These are phyloP conservation scores for Rhizopogon sp. DNA, from an alignment of 768 basidiomycete species.

Conservation along the genomic window DNA sequence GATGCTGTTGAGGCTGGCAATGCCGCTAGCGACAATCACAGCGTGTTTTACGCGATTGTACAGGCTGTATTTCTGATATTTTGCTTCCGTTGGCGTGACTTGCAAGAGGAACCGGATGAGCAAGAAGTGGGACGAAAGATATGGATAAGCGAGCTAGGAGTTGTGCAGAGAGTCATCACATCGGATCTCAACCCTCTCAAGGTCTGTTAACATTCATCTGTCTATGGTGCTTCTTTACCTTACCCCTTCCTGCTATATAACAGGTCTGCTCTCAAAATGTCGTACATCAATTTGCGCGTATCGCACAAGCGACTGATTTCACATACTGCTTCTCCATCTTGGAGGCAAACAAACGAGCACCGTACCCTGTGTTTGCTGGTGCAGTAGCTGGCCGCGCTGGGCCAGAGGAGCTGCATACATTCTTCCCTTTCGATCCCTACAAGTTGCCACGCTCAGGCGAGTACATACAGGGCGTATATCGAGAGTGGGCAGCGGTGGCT, in stretches of 20 bases:
- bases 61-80: conserved; percentile 96
- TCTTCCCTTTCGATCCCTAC: conserved; percentile 99
- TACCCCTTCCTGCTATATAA: neutral
- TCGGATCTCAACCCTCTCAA: conserved; percentile 88
- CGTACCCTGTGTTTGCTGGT: conserved; percentile 32
- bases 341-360: conserved; percentile 77
- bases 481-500: conserved; percentile 86
- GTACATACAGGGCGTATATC: conserved; percentile 81
- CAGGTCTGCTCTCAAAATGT: conserved; percentile 90
- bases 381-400: conserved; percentile 21
- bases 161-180: conserved; percentile 74
- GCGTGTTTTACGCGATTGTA: conserved; percentile 86
- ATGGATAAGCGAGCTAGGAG: conserved; percentile 81
- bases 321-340: conserved; percentile 93
- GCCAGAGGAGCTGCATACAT: conserved; percentile 77
- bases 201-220: conserved; percentile 35
- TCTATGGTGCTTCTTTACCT: neutral
- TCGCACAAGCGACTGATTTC: conserved; percentile 87
- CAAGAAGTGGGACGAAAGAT: conserved; percentile 48
- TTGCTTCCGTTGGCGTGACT: conserved; percentile 95
- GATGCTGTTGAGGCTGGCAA: conserved; percentile 46
- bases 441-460: conserved; percentile 72
- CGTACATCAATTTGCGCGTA: conserved; percentile 88
- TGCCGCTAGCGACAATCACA: conserved; percentile 39
- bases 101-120: conserved; percentile 59